Evolutionary conservation across 1,284 basidiomycete genomes (phyloP).

Genomic region (Apiotrichum domesticum): DNA sequence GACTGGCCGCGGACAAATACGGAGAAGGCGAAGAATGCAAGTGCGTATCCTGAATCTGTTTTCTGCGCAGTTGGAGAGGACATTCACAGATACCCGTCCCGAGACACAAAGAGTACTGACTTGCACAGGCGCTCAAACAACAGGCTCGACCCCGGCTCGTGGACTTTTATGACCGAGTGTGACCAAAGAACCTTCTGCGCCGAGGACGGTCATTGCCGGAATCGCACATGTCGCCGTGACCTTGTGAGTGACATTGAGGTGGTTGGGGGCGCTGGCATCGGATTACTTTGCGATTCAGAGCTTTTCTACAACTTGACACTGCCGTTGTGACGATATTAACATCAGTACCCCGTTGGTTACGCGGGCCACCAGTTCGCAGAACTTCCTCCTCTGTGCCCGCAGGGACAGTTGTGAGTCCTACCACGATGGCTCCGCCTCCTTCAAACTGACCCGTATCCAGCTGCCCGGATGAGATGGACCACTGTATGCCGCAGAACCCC

Average conservation of each 20-base stretch:
- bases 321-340: not conserved
- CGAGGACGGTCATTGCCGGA: conserved; percentile 54
- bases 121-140: conserved; percentile 47
- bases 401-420: conserved; percentile 46
- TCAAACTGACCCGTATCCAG: conserved; percentile 45
- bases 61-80: too few relatives aligned
- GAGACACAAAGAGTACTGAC: too few relatives aligned
- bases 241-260: conserved; percentile 48
- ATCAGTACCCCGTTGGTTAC: conserved; percentile 47
- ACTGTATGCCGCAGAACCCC: conserved; percentile 58
- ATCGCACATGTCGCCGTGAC: conserved; percentile 66
- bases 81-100: too few relatives aligned
- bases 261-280: not conserved
- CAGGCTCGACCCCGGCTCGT: conserved; percentile 65
- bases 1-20: not conserved
- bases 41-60: not conserved
- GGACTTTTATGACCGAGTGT: conserved; percentile 70
- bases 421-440: too few relatives aligned
- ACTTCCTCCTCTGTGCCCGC: conserved; percentile 59
- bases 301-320: too few relatives aligned
- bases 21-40: not conserved
- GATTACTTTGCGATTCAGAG: too few relatives aligned
- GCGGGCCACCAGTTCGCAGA: conserved; percentile 37
- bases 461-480: conserved; percentile 77
- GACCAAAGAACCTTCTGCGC: conserved; percentile 64